Conservation (phyloP, 352 stramenopile species). For the Phytophthora idaei region DNA sequence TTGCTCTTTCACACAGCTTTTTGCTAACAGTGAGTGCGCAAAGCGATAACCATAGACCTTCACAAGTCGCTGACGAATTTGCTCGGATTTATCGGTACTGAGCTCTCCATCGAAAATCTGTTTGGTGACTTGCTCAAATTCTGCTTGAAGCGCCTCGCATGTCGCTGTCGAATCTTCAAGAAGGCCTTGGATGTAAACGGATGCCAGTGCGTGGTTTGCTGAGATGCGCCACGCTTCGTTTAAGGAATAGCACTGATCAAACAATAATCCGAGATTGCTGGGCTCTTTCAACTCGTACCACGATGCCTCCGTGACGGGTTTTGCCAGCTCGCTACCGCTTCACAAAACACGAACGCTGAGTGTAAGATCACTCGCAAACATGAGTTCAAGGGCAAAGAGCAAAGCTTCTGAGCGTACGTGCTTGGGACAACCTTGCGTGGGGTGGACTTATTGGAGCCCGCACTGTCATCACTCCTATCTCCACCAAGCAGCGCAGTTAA, state of each 20-base stretch:
- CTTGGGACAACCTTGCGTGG: slow-evolving; percentile 47
- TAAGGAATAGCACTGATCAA: slow-evolving; percentile 34
- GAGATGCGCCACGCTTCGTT: slow-evolving; percentile 59
- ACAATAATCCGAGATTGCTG: slow-evolving; percentile 5
- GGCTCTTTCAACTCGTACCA: neutral
- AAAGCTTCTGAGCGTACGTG: slow-evolving; percentile 24
- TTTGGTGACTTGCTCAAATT: slow-evolving; percentile 28
- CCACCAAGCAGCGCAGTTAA: slow-evolving; percentile 7
- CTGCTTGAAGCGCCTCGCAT: slow-evolving; percentile 3
- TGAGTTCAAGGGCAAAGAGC: neutral
- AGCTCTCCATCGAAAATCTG: slow-evolving; percentile 36
- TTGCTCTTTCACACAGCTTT: slow-evolving; percentile 48
- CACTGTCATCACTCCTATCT: slow-evolving; percentile 18
- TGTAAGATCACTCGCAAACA: neutral
- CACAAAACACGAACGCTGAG: neutral
- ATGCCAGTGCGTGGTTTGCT: slow-evolving; percentile 56
- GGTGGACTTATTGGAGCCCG: slow-evolving; percentile 20
- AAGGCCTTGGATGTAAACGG: slow-evolving; percentile 28
- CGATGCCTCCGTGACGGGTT: slow-evolving; percentile 6
- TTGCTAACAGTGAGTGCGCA: slow-evolving; percentile 44
- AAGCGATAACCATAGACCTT: slow-evolving; percentile 60
- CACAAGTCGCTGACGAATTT: slow-evolving; percentile 43
- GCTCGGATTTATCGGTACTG: slow-evolving; percentile 18
- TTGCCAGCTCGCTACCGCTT: slow-evolving; percentile 14
- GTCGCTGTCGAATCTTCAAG: neutral